phyloP scores from a whole-genome alignment of 1,284 basidiomycete genomes.

The Apiotrichum brassicae region DNA sequence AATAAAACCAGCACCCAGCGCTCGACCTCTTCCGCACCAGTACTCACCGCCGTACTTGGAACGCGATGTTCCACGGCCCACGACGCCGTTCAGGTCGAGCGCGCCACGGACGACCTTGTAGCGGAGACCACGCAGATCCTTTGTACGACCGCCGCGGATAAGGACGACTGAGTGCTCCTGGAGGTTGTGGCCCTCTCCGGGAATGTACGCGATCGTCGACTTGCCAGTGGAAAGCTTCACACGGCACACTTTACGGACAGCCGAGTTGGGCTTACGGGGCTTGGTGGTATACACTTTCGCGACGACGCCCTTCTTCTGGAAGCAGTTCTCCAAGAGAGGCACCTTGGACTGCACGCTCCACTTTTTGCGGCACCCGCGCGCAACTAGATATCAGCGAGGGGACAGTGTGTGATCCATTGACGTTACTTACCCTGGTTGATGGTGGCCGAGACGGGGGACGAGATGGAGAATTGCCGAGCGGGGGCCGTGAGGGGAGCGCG shows the following conservation, averaged over 20 bases:
- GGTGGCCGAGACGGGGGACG: slow-evolving; percentile 57
- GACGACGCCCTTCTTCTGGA: slow-evolving; percentile 86
- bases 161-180: slow-evolving; percentile 97
- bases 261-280: slow-evolving; percentile 98
- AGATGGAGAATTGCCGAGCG: slow-evolving; percentile 60
- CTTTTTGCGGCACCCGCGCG: slow-evolving; percentile 42
- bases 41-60: slow-evolving; percentile 89
- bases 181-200: slow-evolving; percentile 95
- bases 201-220: slow-evolving; percentile 87
- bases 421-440: slow-evolving; percentile 61
- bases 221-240: slow-evolving; percentile 89
- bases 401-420: background rate
- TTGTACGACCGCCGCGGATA: slow-evolving; percentile 86
- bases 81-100: slow-evolving; percentile 85
- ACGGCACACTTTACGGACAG: slow-evolving; percentile 92
- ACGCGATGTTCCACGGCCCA: slow-evolving; percentile 69
- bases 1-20: too few species aligned
- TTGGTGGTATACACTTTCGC: slow-evolving; percentile 74
- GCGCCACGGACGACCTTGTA: slow-evolving; percentile 95
- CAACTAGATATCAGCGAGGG: slow-evolving; percentile 3
- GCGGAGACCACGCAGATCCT: slow-evolving; percentile 93
- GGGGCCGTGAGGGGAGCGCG: slow-evolving; percentile 11
- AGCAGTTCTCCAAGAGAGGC: slow-evolving; percentile 68
- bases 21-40: too few species aligned
- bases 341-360: slow-evolving; percentile 54